Evolutionary conservation across 2,329 filamentous ascomycete genomes (phyloP), one percentile per base, ranked within the genome.

Genomic region (Gnomoniopsis sp.): DNA sequence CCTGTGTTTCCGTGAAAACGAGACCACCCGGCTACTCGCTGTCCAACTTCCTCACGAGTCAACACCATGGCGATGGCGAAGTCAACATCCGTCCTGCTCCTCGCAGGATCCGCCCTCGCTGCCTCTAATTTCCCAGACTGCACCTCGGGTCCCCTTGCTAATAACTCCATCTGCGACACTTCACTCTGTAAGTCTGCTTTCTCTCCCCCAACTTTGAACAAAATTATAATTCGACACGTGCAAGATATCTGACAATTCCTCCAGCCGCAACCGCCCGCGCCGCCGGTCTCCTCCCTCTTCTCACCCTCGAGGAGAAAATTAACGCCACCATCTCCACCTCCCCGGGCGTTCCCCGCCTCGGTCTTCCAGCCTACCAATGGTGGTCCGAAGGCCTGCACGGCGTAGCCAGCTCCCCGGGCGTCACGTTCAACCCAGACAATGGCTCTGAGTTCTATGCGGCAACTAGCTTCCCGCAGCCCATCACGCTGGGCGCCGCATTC

Each of bases 331-430:
- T 58, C 38, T 53, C 48, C 57, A 67, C 70, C 54, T 69, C 68
- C 4, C 68, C 77, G 0, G 84, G 84, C 0, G 79, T 82, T 7
- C 72, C 80, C 1, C 74, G 84, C 30, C 74, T 88, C 0, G 84
- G 84, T 6, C 71, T 88, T 0, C 79, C 80, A 0, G 68, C 77
- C 0, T 88, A 88, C 63, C 74, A 82, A 64, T 86, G 84, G 75
- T 87, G 84, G 82, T 80, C 77, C 48, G 83, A 86, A 69, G 85
- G 80, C 1, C 77, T 88, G 0, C 86, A 88, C 65, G 87, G 87
- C 1, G 74, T 89, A 0, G 85, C 80, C 3, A 67, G 64, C 3
- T 78, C 77, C 21, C 80, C 79, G 0, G 85, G 83, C 0, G 82
- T 84, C 30, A 77, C 60, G n/a, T 66, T 62, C 51, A 53, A 41